These are phyloP conservation scores for Phytophthora nicotianae DNA, from an alignment of 352 stramenopile genomes.

Conservation along the genomic window DNA sequence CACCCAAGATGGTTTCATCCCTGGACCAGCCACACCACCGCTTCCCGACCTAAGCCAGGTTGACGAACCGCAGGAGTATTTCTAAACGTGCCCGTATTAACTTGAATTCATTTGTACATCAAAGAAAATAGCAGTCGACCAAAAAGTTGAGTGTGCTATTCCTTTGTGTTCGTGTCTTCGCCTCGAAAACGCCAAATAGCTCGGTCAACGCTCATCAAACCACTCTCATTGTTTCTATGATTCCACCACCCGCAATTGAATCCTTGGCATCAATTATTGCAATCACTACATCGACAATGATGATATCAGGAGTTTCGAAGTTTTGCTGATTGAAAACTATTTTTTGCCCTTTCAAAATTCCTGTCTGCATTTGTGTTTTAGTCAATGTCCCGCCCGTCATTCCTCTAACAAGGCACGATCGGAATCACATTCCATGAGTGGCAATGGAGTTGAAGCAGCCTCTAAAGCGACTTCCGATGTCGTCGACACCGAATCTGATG, in stretches of 20 bases:
- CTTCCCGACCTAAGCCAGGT: slow-evolving; percentile 4
- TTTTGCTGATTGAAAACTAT: slow-evolving; percentile 4
- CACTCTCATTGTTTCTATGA: too few species aligned
- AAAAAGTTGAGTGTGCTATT: too few species aligned
- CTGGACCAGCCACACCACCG: slow-evolving; percentile 7
- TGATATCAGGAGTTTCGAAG: slow-evolving; percentile 1
- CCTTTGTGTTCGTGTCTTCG: too few species aligned
- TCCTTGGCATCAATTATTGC: too few species aligned
- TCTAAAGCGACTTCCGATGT: neutral
- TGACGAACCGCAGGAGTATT: slow-evolving; percentile 12
- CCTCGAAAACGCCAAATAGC: too few species aligned
- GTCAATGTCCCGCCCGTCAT: neutral
- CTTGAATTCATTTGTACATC: neutral
- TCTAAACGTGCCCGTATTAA: slow-evolving; percentile 1
- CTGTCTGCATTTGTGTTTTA: neutral
- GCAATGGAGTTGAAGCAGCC: slow-evolving; percentile 1
- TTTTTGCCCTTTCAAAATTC: slow-evolving; percentile 1
- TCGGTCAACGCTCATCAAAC: too few species aligned
- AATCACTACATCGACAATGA: neutral
- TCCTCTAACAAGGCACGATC: neutral
- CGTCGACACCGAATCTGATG: slow-evolving; percentile 23
- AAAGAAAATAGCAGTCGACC: neutral
- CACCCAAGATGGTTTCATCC: slow-evolving; percentile 3
- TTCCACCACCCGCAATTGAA: too few species aligned
- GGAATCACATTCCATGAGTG: slow-evolving; percentile 23